These are phyloP conservation scores for Chaetoscypha palmicola DNA, from an alignment of 2,329 filamentous ascomycete genomes.

Conservation along the genomic window DNA sequence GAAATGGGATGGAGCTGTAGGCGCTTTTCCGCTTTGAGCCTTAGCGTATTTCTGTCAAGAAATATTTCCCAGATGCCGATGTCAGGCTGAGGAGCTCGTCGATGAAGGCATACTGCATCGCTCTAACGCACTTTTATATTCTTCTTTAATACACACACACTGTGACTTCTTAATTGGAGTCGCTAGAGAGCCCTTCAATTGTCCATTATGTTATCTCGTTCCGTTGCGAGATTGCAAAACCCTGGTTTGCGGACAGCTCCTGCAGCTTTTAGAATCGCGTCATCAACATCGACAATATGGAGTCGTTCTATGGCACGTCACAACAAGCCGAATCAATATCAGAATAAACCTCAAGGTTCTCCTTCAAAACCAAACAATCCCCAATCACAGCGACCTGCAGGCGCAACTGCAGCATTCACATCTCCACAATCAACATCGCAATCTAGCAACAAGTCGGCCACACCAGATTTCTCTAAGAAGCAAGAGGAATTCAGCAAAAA, in stretches of 20 bases:
- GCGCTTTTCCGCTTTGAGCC: neutral
- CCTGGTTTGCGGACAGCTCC: conserved; percentile 22
- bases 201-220: conserved; percentile 30
- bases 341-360: conserved; percentile 24
- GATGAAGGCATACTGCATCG: too few species aligned
- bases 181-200: conserved; percentile 12
- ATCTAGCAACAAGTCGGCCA: conserved; percentile 16
- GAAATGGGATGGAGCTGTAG: neutral
- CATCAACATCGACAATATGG: conserved; percentile 34
- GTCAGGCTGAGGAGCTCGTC: conserved; percentile 4
- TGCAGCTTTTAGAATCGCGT: conserved; percentile 29
- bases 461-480: conserved; percentile 20
- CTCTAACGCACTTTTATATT: neutral
- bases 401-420: conserved; percentile 13
- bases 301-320: conserved; percentile 38
- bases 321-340: conserved; percentile 27
- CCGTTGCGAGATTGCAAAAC: conserved; percentile 23
- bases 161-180: conserved; percentile 27
- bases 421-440: conserved; percentile 13
- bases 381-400: conserved; percentile 12
- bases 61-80: conserved; percentile 8
- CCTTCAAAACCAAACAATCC: conserved; percentile 15
- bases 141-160: neutral
- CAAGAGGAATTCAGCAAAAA: conserved; percentile 31
- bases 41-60: conserved; percentile 5